These are phyloP conservation scores for Leptosphaerulina australis DNA, from an alignment of 2,329 filamentous ascomycete species.

Conservation along the genomic window DNA sequence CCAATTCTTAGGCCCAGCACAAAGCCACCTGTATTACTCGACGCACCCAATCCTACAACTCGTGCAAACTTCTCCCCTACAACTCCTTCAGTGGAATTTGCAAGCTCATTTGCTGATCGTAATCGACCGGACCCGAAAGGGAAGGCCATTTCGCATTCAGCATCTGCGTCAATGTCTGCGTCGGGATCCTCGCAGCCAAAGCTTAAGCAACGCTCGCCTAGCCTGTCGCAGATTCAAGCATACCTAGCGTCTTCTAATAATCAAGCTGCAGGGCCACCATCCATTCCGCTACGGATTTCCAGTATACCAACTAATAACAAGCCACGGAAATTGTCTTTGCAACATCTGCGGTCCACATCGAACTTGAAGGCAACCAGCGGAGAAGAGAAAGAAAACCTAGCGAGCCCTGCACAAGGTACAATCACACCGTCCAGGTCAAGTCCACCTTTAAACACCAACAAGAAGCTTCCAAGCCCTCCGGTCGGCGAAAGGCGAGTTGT, in stretches of 20 bases:
- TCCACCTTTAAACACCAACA: slow-evolving; percentile 39
- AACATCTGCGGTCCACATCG: slow-evolving; percentile 27
- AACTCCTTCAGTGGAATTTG: slow-evolving; percentile 21
- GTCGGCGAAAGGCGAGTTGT: slow-evolving; percentile 23
- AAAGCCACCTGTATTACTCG: slow-evolving; percentile 39
- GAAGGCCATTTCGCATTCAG: slow-evolving; percentile 24
- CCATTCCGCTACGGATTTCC: slow-evolving; percentile 44
- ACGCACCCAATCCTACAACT: slow-evolving; percentile 42
- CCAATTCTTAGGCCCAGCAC: slow-evolving; percentile 43
- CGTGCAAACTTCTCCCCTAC: slow-evolving; percentile 39
- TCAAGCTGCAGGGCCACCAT: slow-evolving; percentile 30
- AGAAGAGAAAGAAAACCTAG: slow-evolving; percentile 27
- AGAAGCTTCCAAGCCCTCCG: slow-evolving; percentile 40
- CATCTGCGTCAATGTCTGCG: slow-evolving; percentile 28
- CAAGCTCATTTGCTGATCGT: slow-evolving; percentile 19
- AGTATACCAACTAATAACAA: slow-evolving; percentile 42
- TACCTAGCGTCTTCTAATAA: slow-evolving; percentile 20
- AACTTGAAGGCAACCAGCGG: slow-evolving; percentile 1
- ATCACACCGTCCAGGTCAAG: slow-evolving; percentile 17
- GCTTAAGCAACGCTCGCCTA: slow-evolving; percentile 28
- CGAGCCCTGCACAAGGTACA: slow-evolving; percentile 7
- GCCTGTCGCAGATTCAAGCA: slow-evolving; percentile 29
- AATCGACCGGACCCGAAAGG: neutral
- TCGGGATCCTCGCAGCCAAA: slow-evolving; percentile 9
- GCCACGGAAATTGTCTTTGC: slow-evolving; percentile 43